Base-by-base conservation (phyloP, 2,329 filamentous ascomycete genomes). In the Aspergillus sp. region DNA sequence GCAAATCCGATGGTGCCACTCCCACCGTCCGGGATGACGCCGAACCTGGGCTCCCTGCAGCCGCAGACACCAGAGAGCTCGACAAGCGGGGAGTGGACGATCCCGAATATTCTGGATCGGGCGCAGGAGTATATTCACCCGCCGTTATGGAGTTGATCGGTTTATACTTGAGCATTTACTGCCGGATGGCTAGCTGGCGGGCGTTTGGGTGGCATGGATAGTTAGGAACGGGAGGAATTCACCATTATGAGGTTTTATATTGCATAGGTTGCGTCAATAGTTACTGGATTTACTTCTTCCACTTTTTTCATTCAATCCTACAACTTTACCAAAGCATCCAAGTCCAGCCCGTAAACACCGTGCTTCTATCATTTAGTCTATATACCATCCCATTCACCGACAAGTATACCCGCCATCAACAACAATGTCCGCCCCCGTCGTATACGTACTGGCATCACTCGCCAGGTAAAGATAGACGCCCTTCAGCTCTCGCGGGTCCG, bases 401-500 rank as follows among this genome's bases (percentile, higher is more conserved):
- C 43, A 49, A 35, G 46, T 49, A 49, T 91, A 91, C 52, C 89
- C 89, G 58, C 90, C 90, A 72, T 95, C 90, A 48, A 93, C 84
- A 61, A 90, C 77, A 58, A 95, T 80, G 72, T 92, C 88, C 9
- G 84, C 80, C 0, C 86, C 91, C 8, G 90, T 96, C n/a, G 88
- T 91, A 76, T 91, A 96, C 52, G 86, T 90, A n/a, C 88, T 85
- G 4, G 90, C 90, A 74, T 96, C 90, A 14, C 87, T 90, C 17
- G 90, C 89, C 56, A 96, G 80, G 75, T 92, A 95, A 47, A 96
- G 75, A 72, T 90, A 96, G n/a, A 88, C 88, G 19, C 90, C 91
- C 79, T 93, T 93, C 66, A 96, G 80, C 79, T 96, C 91, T 59
- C 85, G 83, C 2, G 85, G 79, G 63, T 86, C 80, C 8, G 88